Base-by-base conservation (phyloP, 1,284 basidiomycete genomes). In the Puccinia horiana region DNA sequence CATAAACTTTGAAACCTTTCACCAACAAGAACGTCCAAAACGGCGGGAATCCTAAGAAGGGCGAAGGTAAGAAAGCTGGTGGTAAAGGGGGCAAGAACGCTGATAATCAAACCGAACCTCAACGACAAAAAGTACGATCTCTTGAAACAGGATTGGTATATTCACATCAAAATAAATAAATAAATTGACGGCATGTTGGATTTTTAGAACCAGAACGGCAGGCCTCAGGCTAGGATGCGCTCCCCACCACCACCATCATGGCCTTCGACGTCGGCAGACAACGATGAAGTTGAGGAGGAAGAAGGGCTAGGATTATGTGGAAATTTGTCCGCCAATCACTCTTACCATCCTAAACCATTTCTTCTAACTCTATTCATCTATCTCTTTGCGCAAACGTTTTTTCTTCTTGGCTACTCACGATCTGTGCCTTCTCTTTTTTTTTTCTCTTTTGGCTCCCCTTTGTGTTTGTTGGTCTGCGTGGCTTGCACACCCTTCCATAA, bases 351-450 rank as follows among this genome's bases (percentile, higher is more conserved):
- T 65, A 20, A 6, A 40, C 18, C 16, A 26, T 65, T 35, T 16
- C 16, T 8, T 40, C 35, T 23, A 40, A 35, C 18, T 65, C 18
- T n/a, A 65, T 29, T 40, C 47, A 49, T 47, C 26, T 26, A 9
- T 70, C 29, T 40, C 42, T 70, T 23, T 49, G 42, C 42, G n/a
- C 29, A 26, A 29, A 9, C 16, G 47, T 42, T 70, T 49, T 29
- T 70, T 70, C 40, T 47, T 70, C 47, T 70, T 5, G 69, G 26
- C 49, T 49, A 32, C 69, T 70, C n/a, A 49, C 42, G 18, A 26
- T 47, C 69, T 44, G n/a, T 29, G 18, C 69, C n/a, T 42, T 37
- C 20, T 49, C 35, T 49, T 70, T 29, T 20, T 29, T 26, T 14
- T 20, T 35, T 2, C 40, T 2, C 42, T 47, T n/a, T 29, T 49